Conservation (phyloP, 805 yeast species). For the Scheffersomyces lignosus region DNA sequence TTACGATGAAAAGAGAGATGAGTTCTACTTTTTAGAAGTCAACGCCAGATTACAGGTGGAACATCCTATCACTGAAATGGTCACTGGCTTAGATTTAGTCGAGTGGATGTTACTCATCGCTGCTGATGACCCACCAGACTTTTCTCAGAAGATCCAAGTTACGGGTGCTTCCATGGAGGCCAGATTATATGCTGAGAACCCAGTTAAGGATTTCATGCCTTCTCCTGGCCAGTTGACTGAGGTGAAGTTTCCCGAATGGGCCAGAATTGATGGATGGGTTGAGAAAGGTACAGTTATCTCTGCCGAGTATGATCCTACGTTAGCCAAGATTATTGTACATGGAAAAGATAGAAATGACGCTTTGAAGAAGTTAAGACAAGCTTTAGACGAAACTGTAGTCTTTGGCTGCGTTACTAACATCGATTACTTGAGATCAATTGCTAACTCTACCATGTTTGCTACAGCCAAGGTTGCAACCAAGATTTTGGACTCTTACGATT, state of each 20-base stretch:
- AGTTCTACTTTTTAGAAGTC: slow-evolving; percentile 92
- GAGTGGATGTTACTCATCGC: slow-evolving; percentile 97
- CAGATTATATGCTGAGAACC: slow-evolving; percentile 94
- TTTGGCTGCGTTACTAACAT: slow-evolving; percentile 88
- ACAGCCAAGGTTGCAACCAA: slow-evolving; percentile 84
- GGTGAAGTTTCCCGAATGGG: slow-evolving; percentile 84
- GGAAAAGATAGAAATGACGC: slow-evolving; percentile 90
- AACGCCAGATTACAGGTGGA: slow-evolving; percentile 97
- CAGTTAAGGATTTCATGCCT: slow-evolving; percentile 91
- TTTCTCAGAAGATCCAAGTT: slow-evolving; percentile 54
- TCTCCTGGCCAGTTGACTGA: slow-evolving; percentile 93
- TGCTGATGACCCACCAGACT: slow-evolving; percentile 84
- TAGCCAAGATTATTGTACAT: slow-evolving; percentile 94
- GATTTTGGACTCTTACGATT: slow-evolving; percentile 77
- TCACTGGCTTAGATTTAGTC: slow-evolving; percentile 90
- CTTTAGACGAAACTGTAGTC: slow-evolving; percentile 82
- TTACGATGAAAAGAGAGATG: slow-evolving; percentile 82
- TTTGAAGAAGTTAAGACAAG: slow-evolving; percentile 69
- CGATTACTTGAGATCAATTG: slow-evolving; percentile 85
- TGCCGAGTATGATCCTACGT: slow-evolving; percentile 94
- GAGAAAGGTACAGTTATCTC: slow-evolving; percentile 81
- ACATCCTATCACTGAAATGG: slow-evolving; percentile 95
- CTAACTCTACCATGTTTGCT: slow-evolving; percentile 80
- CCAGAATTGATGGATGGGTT: slow-evolving; percentile 95
- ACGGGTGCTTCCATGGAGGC: slow-evolving; percentile 97